A percentile compares a stretch with the other conserved stretches of the same genome.
Evolutionary conservation across 1,284 basidiomycete species (phyloP).

Genomic region (Ustilago nuda): DNA sequence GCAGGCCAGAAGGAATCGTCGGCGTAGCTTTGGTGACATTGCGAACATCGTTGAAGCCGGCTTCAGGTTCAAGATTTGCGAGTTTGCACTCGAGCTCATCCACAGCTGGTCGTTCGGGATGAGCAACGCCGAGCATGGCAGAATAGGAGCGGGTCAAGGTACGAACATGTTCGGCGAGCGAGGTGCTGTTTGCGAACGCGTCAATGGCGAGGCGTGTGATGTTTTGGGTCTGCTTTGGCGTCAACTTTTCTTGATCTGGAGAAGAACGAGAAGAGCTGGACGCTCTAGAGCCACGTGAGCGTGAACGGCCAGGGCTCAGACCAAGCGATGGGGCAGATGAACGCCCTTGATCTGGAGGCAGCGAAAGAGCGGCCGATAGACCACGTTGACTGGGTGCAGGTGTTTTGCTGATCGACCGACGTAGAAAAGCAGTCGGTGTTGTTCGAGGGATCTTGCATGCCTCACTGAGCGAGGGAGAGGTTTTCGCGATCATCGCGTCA

Average conservation of each 20-base stretch:
- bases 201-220: neutral
- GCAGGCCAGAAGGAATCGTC: slow-evolving; percentile 7
- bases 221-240: slow-evolving; percentile 1
- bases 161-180: slow-evolving; percentile 16
- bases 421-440: slow-evolving; percentile 1
- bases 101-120: slow-evolving; percentile 3
- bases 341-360: neutral
- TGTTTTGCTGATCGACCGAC: slow-evolving; percentile 13
- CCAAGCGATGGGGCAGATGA: neutral
- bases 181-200: neutral
- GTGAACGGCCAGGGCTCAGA: slow-evolving; percentile 8
- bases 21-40: neutral
- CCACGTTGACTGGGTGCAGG: neutral
- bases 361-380: slow-evolving; percentile 1
- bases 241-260: slow-evolving; percentile 2
- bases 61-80: neutral
- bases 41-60: slow-evolving; percentile 10
- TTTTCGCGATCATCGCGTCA: slow-evolving; percentile 1
- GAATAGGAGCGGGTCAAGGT: slow-evolving; percentile 7
- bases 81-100: slow-evolving; percentile 15
- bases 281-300: neutral
- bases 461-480: neutral
- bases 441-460: slow-evolving; percentile 13
- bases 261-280: slow-evolving; percentile 9
- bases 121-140: neutral